Evolutionary conservation across 2,329 filamentous ascomycete species (phyloP).

Genomic region (Chrysoporthe puriensis): DNA sequence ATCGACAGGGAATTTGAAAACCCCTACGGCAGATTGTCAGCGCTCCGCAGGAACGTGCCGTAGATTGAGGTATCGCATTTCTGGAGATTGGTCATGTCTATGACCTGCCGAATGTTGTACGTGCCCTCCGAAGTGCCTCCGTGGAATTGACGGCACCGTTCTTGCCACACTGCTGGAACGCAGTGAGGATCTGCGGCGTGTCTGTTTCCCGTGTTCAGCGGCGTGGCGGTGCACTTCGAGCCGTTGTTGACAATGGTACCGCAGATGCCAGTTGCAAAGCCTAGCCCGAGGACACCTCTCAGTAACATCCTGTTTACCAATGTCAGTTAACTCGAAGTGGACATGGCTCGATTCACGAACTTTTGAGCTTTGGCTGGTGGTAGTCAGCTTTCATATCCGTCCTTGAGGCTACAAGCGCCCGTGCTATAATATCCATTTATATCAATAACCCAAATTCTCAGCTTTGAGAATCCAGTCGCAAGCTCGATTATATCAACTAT

Average conservation of each 20-base stretch:
- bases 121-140: slow-evolving; percentile 39
- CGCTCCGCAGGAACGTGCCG: slow-evolving; percentile 49
- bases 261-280: slow-evolving; percentile 23
- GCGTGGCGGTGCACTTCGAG: slow-evolving; percentile 35
- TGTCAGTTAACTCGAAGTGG: neutral
- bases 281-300: neutral
- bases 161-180: slow-evolving; percentile 52
- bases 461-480: no score
- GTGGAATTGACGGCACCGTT: slow-evolving; percentile 55
- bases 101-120: slow-evolving; percentile 52
- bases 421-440: no score
- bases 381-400: no score
- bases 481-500: no score
- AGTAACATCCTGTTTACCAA: neutral
- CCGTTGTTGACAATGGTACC: slow-evolving; percentile 33
- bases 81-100: slow-evolving; percentile 51
- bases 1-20: slow-evolving; percentile 48
- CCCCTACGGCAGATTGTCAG: slow-evolving; percentile 51
- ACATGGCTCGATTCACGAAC: neutral
- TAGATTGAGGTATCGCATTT: slow-evolving; percentile 52
- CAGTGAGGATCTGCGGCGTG: slow-evolving; percentile 53
- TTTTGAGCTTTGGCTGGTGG: neutral
- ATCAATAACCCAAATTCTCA: no score
- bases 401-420: no score
- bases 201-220: slow-evolving; percentile 37